These are phyloP conservation scores for Coemansia sp. DNA, from an alignment of 192 early-diverging fungal genomes.

Conservation along the genomic window DNA sequence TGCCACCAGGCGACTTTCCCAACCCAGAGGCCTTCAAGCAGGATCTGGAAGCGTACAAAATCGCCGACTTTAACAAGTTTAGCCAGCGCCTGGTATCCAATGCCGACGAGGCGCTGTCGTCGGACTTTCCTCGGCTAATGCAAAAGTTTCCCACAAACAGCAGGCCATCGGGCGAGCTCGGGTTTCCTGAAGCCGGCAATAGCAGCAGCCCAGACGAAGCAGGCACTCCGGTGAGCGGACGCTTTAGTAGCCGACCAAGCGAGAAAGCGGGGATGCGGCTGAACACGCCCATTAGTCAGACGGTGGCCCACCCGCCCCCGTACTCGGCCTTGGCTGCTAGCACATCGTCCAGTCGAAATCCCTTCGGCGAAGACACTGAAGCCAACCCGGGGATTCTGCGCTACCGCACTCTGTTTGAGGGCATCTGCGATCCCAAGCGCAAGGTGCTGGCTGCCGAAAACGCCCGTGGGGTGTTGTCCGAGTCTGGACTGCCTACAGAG, in stretches of 20 bases:
- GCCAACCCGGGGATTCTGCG: conserved; percentile 58
- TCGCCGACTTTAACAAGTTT: conserved; percentile 77
- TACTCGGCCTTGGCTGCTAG: conserved; percentile 45
- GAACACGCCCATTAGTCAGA: not conserved
- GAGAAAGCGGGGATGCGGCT: conserved; percentile 11
- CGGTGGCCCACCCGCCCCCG: conserved; percentile 28
- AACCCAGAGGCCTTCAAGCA: conserved; percentile 69
- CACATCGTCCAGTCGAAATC: conserved; percentile 56
- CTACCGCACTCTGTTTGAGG: conserved; percentile 31
- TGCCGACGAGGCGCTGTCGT: conserved; percentile 72
- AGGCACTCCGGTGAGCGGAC: not conserved
- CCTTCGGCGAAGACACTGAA: conserved; percentile 61
- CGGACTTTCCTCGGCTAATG: conserved; percentile 78
- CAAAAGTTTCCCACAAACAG: conserved; percentile 62
- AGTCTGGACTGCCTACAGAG: conserved; percentile 64
- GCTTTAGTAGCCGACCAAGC: conserved; percentile 9
- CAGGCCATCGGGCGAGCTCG: conserved; percentile 34
- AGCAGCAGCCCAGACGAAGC: not conserved
- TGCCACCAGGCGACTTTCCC: conserved; percentile 83
- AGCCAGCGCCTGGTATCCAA: conserved; percentile 63
- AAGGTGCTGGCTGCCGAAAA: conserved; percentile 19
- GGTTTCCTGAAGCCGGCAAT: conserved; percentile 6
- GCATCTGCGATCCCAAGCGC: conserved; percentile 36
- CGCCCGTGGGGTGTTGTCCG: conserved; percentile 48
- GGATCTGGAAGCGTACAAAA: conserved; percentile 69